phyloP scores from a whole-genome alignment of 2,329 filamentous ascomycete genomes.

The Alternaria sp. region DNA sequence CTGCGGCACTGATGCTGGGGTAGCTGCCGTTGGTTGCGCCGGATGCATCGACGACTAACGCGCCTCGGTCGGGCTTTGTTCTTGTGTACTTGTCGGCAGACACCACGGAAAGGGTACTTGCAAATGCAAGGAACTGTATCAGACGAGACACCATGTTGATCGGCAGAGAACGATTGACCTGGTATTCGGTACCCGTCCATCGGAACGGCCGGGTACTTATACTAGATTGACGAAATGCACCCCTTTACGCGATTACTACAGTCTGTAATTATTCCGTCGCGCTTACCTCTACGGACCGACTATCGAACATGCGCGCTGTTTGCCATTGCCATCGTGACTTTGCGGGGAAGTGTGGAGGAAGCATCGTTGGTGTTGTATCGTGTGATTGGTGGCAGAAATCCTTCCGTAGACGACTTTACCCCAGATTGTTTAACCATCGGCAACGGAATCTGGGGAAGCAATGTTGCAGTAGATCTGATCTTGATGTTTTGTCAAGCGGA shows the following conservation, averaged over 20 bases:
- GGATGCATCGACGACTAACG: conserved; percentile 25
- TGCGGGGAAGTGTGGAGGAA: conserved; percentile 4
- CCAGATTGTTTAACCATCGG: not conserved
- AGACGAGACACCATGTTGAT: not conserved
- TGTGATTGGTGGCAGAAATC: conserved; percentile 15
- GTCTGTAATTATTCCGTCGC: conserved; percentile 10
- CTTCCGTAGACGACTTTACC: conserved; percentile 7
- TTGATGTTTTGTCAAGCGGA: not conserved
- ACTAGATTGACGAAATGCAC: not conserved
- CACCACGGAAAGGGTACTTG: not conserved
- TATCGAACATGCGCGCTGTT: not conserved
- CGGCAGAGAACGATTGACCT: not conserved
- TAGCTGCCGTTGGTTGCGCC: conserved; percentile 19
- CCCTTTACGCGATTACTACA: not conserved
- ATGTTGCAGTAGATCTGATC: not conserved
- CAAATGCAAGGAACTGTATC: not conserved
- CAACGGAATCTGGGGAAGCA: conserved; percentile 11
- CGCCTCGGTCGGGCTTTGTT: conserved; percentile 15
- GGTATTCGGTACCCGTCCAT: not conserved
- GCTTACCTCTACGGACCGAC: not conserved
- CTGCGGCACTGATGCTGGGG: conserved; percentile 22
- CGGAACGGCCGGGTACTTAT: not conserved
- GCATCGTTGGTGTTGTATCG: not conserved
- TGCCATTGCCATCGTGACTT: conserved; percentile 1
- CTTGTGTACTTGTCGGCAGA: conserved; percentile 19